These are phyloP conservation scores for Phialophora chinensis DNA, from an alignment of 2,329 filamentous ascomycete species.

Conservation along the genomic window DNA sequence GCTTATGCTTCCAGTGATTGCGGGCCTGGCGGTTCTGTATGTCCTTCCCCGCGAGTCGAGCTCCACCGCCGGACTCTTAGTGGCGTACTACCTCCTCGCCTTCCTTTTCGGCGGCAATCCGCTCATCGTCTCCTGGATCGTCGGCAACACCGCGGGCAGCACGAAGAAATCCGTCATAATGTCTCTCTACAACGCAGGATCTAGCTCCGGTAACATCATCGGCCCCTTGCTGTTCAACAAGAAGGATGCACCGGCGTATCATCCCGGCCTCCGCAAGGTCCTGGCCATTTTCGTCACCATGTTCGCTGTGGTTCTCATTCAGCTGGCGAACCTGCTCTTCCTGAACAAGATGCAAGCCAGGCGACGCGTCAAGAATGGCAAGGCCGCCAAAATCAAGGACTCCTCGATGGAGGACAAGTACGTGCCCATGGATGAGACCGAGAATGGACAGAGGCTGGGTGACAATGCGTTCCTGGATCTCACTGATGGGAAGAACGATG, in stretches of 20 bases:
- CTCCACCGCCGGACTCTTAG: conserved; percentile 58
- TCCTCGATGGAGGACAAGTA: conserved; percentile 65
- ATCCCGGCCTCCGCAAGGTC: conserved; percentile 62
- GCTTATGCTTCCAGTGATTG: conserved; percentile 66
- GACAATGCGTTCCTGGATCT: conserved; percentile 59
- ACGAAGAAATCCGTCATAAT: conserved; percentile 71
- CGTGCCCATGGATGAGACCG: conserved; percentile 42
- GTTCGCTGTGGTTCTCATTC: conserved; percentile 59
- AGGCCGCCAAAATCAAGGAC: conserved; percentile 65
- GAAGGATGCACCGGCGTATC: conserved; percentile 64
- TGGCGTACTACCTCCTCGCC: conserved; percentile 69
- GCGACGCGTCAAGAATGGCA: conserved; percentile 64
- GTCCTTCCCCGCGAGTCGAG: conserved; percentile 54
- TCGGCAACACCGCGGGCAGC: conserved; percentile 70
- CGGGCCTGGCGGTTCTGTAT: conserved; percentile 60
- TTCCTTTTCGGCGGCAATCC: conserved; percentile 72
- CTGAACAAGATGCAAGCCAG: conserved; percentile 64
- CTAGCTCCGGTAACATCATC: conserved; percentile 69
- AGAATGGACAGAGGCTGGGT: conserved; percentile 39
- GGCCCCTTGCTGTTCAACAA: conserved; percentile 67
- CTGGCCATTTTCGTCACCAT: conserved; percentile 62
- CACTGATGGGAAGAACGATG: conserved; percentile 70
- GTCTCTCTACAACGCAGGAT: conserved; percentile 68
- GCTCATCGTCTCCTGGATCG: conserved; percentile 70
- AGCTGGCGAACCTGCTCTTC: conserved; percentile 61